Conservation (phyloP, 805 yeast species). For the Tetrapisispora phaffii region DNA sequence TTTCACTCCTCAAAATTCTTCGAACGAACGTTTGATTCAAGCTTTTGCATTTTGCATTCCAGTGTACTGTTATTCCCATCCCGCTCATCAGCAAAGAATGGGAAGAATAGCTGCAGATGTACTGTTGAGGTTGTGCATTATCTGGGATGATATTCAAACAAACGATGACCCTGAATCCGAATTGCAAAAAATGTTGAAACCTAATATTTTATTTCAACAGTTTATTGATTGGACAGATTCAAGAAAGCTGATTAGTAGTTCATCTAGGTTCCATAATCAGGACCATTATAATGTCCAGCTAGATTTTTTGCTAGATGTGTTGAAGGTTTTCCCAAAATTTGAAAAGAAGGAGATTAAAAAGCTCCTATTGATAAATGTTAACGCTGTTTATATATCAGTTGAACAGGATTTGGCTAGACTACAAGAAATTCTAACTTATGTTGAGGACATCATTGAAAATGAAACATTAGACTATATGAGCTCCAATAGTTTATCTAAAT, state of each 20-base stretch:
- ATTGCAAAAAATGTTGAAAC: constrained; percentile 28
- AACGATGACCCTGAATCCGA: constrained; percentile 26
- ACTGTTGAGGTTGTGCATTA: constrained; percentile 44
- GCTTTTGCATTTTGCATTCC: constrained; percentile 82
- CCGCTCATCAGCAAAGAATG: constrained; percentile 57
- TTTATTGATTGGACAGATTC: constrained; percentile 84
- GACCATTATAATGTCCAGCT: constrained; percentile 43
- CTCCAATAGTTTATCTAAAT: constrained; percentile 29
- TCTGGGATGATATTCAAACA: constrained; percentile 32
- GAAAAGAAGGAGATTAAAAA: constrained; percentile 46
- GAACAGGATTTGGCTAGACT: constrained; percentile 21
- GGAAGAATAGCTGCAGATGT: constrained; percentile 59
- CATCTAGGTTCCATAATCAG: constrained; percentile 28
- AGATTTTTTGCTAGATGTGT: constrained; percentile 43
- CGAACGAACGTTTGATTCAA: constrained; percentile 62
- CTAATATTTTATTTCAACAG: constrained; percentile 55
- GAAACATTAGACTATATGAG: constrained; percentile 27
- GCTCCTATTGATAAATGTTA: constrained; percentile 41
- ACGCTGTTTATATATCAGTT: constrained; percentile 38
- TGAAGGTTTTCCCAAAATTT: constrained; percentile 38
- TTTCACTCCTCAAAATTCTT: constrained; percentile 56
- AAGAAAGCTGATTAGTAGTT: constrained; percentile 42
- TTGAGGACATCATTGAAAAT: constrained; percentile 27
- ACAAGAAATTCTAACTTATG: constrained; percentile 17
- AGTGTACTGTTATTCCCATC: constrained; percentile 71